phyloP scores from a whole-genome alignment of 345 rosid species.

The Cochlearia excelsa region DNA sequence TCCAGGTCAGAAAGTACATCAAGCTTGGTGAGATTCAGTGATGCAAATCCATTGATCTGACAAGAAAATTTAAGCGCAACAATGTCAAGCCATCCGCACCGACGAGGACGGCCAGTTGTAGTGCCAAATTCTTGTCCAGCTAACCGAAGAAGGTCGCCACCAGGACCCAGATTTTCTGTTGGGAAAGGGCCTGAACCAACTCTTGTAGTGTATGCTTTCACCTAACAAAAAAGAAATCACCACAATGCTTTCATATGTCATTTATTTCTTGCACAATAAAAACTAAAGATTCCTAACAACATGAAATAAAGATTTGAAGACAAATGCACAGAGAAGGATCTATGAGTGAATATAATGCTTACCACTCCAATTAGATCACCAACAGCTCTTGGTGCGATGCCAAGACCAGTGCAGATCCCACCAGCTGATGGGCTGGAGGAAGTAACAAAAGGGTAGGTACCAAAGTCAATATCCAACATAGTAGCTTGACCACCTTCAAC shows the following conservation, averaged over 20 bases:
- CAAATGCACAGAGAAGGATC: not conserved
- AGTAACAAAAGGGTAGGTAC: conserved; percentile 96
- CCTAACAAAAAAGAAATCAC: conserved; percentile 43
- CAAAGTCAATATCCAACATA: conserved; percentile 93
- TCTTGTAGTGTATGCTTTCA: conserved; percentile 96
- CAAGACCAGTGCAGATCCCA: conserved; percentile 94
- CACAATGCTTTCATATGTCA: conserved; percentile 10
- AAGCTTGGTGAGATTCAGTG: conserved; percentile 90
- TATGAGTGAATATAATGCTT: conserved; percentile 31
- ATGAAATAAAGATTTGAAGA: not conserved
- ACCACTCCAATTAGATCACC: conserved; percentile 98
- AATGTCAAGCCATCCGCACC: conserved; percentile 98
- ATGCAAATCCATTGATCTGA: conserved; percentile 92
- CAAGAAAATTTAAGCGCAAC: conserved; percentile 84
- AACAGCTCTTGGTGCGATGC: conserved; percentile 83
- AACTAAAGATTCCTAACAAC: not conserved
- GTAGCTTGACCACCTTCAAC: conserved; percentile 99
- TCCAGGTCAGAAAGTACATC: conserved; percentile 86
- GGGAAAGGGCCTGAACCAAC: conserved; percentile 99
- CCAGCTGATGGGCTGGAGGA: conserved; percentile 98
- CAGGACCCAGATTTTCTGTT: conserved; percentile 79
- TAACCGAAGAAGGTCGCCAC: conserved; percentile 83
- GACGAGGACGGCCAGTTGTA: conserved; percentile 97
- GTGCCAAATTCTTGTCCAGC: conserved; percentile 98
- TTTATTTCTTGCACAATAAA: not conserved